Evolutionary conservation across 352 stramenopile species (phyloP).

Genomic region (Phytophthora uliginosa): DNA sequence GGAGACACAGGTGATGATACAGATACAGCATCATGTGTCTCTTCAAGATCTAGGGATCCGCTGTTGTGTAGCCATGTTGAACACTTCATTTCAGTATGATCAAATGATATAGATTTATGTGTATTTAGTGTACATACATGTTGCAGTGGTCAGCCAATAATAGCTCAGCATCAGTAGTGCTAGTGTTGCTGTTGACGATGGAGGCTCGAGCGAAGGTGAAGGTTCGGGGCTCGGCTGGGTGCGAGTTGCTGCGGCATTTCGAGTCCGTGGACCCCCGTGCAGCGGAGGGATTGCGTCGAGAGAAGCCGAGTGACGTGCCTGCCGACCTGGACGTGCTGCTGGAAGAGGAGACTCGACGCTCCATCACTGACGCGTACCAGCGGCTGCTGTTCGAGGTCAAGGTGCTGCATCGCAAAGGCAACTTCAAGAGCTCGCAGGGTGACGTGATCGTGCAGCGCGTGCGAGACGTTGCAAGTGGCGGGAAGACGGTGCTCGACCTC

Average conservation of each 20-base stretch:
- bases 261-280: slow-evolving; percentile 66
- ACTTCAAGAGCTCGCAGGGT: slow-evolving; percentile 72
- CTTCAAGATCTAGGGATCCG: slow-evolving; percentile 1
- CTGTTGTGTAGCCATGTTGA: not conserved
- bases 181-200: slow-evolving; percentile 17
- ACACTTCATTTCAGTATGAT: not conserved
- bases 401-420: slow-evolving; percentile 65
- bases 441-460: slow-evolving; percentile 67
- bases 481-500: slow-evolving; percentile 57
- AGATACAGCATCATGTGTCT: slow-evolving; percentile 1
- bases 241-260: slow-evolving; percentile 52
- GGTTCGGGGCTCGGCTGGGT: slow-evolving; percentile 56
- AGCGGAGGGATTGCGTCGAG: slow-evolving; percentile 61
- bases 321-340: slow-evolving; percentile 60
- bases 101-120: not conserved
- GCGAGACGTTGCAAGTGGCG: slow-evolving; percentile 45
- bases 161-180: not conserved
- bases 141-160: not conserved
- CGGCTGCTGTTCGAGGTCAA: slow-evolving; percentile 75
- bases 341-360: slow-evolving; percentile 70
- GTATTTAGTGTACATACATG: not conserved
- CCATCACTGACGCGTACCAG: slow-evolving; percentile 74
- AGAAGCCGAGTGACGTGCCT: slow-evolving; percentile 11
- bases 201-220: slow-evolving; percentile 39
- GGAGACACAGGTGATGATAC: slow-evolving; percentile 14